Base-by-base conservation (phyloP, 305 asterid genomes). In the Plantago lanceolata region DNA sequence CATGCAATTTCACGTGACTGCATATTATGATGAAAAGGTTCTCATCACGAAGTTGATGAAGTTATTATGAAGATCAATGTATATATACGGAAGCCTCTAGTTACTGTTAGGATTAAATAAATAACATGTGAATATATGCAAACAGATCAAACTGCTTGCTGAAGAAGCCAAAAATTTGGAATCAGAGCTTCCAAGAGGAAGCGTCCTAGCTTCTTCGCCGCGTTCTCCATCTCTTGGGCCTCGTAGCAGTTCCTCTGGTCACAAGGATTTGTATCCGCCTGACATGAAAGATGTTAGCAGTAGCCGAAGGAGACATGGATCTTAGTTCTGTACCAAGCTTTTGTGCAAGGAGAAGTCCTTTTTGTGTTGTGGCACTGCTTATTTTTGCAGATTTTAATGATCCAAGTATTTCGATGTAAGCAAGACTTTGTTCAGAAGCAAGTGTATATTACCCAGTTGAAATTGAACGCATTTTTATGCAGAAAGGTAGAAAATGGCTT, bases 101-200 rank as follows among this genome's bases (percentile, higher is more conserved):
- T 65, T 17, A 4, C 17, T 44, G 56, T 17, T 19, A 31, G 0
- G 31, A 19, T 60, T 60, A n/a, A 29, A 60, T 59, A n/a, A 48
- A 20, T 3, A 14, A 14, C 17, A 33, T 53, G 35, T 58, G 19
- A 31, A 21, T 11, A 5, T 40, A n/a, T 59, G 18, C 43, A 66
- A 71, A 75, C 94, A 93, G 99, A 68, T 87, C 57, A 82, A 79
- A 65, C 48, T 84, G 83, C 82, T 93, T 2, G 73, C 73, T 4
- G 92, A 85, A 73, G 99, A 93, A 86, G 86, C 86, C 70, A 81
- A 71, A 65, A 19, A 53, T 48, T 71, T 93, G 83, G 92, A 85
- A 71, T 59, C 77, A 0, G 92, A 82, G 75, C 67, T 73, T 20
- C 44, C 69, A 13, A 75, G 75, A 73, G 86, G 76, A 24, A 72